Conservation (phyloP, 2,329 filamentous ascomycete species). For the Juglanconis oblonga region DNA sequence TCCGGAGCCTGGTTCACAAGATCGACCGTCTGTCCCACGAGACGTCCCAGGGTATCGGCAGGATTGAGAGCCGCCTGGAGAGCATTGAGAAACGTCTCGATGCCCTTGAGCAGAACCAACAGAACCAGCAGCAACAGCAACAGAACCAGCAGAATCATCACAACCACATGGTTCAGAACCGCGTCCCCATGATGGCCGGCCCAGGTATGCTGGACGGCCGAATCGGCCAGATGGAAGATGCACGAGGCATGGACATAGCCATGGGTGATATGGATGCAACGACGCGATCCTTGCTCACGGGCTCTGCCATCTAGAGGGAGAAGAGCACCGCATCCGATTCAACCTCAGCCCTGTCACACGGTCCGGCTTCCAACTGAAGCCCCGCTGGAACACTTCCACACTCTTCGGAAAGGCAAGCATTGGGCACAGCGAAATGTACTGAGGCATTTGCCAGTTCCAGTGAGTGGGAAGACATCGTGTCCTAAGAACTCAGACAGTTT, state of each 20-base stretch:
- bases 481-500: neutral
- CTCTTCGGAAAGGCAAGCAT: neutral
- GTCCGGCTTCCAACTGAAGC: neutral
- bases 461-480: neutral
- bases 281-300: conserved; percentile 26
- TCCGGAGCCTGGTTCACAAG: conserved; percentile 58
- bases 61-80: conserved; percentile 49
- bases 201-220: conserved; percentile 21
- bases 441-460: neutral
- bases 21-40: conserved; percentile 58
- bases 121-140: conserved; percentile 8
- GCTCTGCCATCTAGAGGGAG: conserved; percentile 31
- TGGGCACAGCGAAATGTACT: neutral
- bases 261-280: conserved; percentile 39
- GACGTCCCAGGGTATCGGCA: conserved; percentile 48
- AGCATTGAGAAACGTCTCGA: conserved; percentile 51
- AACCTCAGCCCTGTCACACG: neutral
- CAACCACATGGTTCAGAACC: conserved; percentile 20
- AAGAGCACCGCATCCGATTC: neutral
- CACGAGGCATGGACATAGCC: conserved; percentile 34
- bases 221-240: conserved; percentile 34
- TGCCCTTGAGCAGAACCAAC: conserved; percentile 42
- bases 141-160: conserved; percentile 10
- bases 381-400: neutral
- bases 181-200: conserved; percentile 22